These are phyloP conservation scores for Stylonectria norvegica DNA, from an alignment of 2,329 filamentous ascomycete species.

Conservation along the genomic window DNA sequence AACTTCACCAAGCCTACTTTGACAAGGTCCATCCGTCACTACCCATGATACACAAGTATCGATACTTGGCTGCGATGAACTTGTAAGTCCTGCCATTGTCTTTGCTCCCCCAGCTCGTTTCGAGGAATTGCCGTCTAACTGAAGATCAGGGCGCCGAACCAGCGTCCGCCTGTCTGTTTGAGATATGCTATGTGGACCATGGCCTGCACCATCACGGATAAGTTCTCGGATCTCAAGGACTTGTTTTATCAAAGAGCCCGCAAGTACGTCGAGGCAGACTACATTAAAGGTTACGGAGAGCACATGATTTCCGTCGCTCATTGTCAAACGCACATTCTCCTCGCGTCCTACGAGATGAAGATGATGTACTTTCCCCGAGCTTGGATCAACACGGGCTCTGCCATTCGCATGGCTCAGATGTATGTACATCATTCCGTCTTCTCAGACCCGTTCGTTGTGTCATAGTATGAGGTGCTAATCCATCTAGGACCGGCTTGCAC, in stretches of 20 bases:
- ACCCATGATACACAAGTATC: slow-evolving; percentile 84
- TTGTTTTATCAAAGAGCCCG: slow-evolving; percentile 87
- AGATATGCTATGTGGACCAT: slow-evolving; percentile 96
- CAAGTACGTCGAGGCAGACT: slow-evolving; percentile 86
- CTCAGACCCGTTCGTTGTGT: not conserved
- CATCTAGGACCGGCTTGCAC: slow-evolving; percentile 80
- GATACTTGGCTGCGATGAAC: slow-evolving; percentile 86
- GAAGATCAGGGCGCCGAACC: slow-evolving; percentile 61
- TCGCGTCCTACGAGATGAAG: slow-evolving; percentile 88
- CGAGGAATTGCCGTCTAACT: slow-evolving; percentile 5
- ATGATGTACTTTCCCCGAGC: slow-evolving; percentile 96
- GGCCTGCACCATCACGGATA: slow-evolving; percentile 81
- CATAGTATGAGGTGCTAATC: no score
- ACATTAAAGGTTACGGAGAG: slow-evolving; percentile 90
- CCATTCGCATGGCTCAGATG: slow-evolving; percentile 82
- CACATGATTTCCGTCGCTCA: slow-evolving; percentile 81
- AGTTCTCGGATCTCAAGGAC: slow-evolving; percentile 74
- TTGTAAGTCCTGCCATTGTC: slow-evolving; percentile 48
- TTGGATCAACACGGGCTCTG: slow-evolving; percentile 86
- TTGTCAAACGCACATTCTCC: slow-evolving; percentile 77
- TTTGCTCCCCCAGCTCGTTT: not conserved
- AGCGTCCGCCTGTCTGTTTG: slow-evolving; percentile 81
- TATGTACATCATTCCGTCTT: slow-evolving; percentile 33
- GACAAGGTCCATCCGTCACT: slow-evolving; percentile 82
- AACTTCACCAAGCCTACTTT: slow-evolving; percentile 87